Percentiles rank a stretch among this genome's conserved stretches.
These are phyloP conservation scores for Wickerhamomyces bovis DNA, from an alignment of 805 yeast genomes.

Conservation along the genomic window DNA sequence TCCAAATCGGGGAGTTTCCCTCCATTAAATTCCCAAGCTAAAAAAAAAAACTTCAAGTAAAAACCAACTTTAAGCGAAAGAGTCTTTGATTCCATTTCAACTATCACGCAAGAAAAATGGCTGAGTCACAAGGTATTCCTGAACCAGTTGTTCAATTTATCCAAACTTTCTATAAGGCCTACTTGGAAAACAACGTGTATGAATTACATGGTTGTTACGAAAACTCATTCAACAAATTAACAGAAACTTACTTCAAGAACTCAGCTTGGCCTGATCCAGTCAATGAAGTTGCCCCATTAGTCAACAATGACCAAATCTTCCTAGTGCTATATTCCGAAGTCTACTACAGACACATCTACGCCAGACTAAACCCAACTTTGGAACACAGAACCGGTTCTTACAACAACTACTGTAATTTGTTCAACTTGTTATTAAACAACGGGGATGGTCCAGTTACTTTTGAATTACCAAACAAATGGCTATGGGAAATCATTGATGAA, in stretches of 20 bases:
- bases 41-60: background rate
- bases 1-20: background rate
- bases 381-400: conserved; percentile 41
- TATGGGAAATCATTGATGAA: conserved; percentile 48
- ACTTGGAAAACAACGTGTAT: conserved; percentile 36
- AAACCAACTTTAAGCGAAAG: background rate
- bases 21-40: background rate
- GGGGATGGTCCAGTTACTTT: conserved; percentile 38
- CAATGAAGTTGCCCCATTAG: conserved; percentile 36
- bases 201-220: conserved; percentile 41
- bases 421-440: conserved; percentile 38
- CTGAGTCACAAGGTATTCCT: conserved; percentile 26
- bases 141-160: conserved; percentile 39
- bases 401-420: conserved; percentile 43
- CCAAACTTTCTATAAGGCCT: conserved; percentile 36
- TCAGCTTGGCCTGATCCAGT: conserved; percentile 42
- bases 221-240: conserved; percentile 37
- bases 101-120: background rate
- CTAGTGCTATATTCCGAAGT: conserved; percentile 42
- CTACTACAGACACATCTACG: conserved; percentile 45
- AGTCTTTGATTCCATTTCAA: background rate
- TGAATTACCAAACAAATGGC: conserved; percentile 43
- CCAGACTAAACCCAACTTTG: conserved; percentile 35
- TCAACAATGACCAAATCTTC: conserved; percentile 38
- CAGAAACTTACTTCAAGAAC: conserved; percentile 37